A percentile compares a stretch with the other conserved stretches of the same genome.
phyloP scores from a whole-genome alignment of 805 yeast species.

The Kurtzmaniella fragi region DNA sequence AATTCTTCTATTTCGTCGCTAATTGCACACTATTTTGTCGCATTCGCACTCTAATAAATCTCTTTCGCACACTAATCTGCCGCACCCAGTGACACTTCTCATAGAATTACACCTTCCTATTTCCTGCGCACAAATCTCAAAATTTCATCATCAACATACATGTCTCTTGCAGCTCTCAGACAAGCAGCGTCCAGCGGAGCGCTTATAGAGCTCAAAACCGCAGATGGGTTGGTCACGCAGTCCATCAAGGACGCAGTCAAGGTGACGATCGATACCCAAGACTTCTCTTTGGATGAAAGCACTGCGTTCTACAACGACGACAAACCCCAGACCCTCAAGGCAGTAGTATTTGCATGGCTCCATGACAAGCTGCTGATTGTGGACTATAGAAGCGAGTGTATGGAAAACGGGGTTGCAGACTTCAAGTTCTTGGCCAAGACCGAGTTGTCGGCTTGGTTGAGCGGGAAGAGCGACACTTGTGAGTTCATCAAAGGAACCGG shows the following conservation, averaged over 20 bases:
- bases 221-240: conserved; percentile 9
- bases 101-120: no score
- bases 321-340: conserved; percentile 45
- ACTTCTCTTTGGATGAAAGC: conserved; percentile 34
- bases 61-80: no score
- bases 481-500: conserved; percentile 36
- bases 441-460: conserved; percentile 77
- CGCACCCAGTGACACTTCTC: no score
- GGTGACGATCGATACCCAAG: conserved; percentile 23
- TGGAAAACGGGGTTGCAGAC: conserved; percentile 56
- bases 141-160: no score
- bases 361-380: conserved; percentile 70
- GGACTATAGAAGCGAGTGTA: conserved; percentile 75
- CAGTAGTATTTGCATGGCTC: conserved; percentile 74
- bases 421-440: conserved; percentile 81
- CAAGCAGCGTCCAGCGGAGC: no score
- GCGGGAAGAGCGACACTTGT: conserved; percentile 60
- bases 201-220: neutral
- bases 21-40: no score
- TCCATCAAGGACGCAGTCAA: conserved; percentile 32
- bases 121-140: no score
- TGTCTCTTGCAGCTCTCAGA: no score
- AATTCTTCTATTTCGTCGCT: no score
- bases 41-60: no score
- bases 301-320: conserved; percentile 56